phyloP scores from a whole-genome alignment of 441 rosid genomes.

The Croton laevigatus region DNA sequence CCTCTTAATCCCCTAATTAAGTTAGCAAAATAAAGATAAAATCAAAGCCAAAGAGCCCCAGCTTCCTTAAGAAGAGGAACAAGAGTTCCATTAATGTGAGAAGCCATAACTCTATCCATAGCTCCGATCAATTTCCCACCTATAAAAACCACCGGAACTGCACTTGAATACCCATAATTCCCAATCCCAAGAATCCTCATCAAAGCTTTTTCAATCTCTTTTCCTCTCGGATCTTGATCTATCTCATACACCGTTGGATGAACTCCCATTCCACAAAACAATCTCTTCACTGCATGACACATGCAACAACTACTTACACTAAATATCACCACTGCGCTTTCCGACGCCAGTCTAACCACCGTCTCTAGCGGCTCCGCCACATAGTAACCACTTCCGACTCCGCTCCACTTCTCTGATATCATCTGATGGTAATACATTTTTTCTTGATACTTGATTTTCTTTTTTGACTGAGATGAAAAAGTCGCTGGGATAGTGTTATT shows the following conservation, averaged over 20 bases:
- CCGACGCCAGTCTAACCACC: slow-evolving; percentile 44
- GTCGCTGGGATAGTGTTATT: no score
- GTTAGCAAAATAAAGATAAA: neutral
- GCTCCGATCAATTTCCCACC: slow-evolving; percentile 62
- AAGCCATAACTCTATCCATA: slow-evolving; percentile 67
- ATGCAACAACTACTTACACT: slow-evolving; percentile 66
- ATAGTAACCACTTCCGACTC: slow-evolving; percentile 8
- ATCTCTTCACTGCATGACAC: slow-evolving; percentile 70
- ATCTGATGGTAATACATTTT: slow-evolving; percentile 26
- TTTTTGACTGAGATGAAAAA: no score
- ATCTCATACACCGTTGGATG: slow-evolving; percentile 63
- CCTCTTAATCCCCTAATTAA: neutral
- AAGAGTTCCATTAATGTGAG: slow-evolving; percentile 61
- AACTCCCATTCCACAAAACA: slow-evolving; percentile 70
- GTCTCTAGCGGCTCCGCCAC: slow-evolving; percentile 39
- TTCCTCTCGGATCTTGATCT: slow-evolving; percentile 56
- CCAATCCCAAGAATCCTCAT: slow-evolving; percentile 32
- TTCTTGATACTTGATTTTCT: neutral
- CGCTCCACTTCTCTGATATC: slow-evolving; percentile 23
- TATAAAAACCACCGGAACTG: slow-evolving; percentile 57
- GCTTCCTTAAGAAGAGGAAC: slow-evolving; percentile 75
- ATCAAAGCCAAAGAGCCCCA: slow-evolving; percentile 71
- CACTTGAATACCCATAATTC: slow-evolving; percentile 7
- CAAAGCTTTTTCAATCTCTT: slow-evolving; percentile 50
- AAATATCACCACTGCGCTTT: slow-evolving; percentile 65